Percentiles rank a stretch among this genome's conserved stretches.
phyloP scores from a whole-genome alignment of 495 filamentous ascomycete genomes.

The Aspergillus indologenus region DNA sequence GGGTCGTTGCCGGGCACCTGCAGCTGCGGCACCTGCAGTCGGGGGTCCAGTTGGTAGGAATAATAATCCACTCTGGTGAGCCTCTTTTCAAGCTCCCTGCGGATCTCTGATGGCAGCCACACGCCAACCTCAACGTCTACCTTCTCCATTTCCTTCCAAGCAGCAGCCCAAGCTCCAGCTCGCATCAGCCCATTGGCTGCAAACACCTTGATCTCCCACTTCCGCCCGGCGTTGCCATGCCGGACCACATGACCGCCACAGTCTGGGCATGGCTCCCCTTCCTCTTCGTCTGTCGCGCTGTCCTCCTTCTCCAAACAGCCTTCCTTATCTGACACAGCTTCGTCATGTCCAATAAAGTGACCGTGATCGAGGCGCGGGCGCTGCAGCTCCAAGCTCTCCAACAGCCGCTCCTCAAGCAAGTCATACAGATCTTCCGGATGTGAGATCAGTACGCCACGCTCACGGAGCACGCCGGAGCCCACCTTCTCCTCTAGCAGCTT shows the following conservation, averaged over 20 bases:
- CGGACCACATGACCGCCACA: slow-evolving; percentile 55
- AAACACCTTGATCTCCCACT: slow-evolving; percentile 85
- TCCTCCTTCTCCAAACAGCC: slow-evolving; percentile 29
- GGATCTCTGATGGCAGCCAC: slow-evolving; percentile 56
- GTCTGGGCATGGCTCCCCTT: slow-evolving; percentile 56
- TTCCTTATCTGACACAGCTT: slow-evolving; percentile 37
- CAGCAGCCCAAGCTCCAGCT: slow-evolving; percentile 86
- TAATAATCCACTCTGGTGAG: slow-evolving; percentile 25
- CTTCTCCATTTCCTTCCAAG: slow-evolving; percentile 96
- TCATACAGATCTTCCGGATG: slow-evolving; percentile 92
- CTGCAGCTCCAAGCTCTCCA: slow-evolving; percentile 81
- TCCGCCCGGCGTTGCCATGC: slow-evolving; percentile 45
- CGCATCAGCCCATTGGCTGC: slow-evolving; percentile 92
- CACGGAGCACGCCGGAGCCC: slow-evolving; percentile 65
- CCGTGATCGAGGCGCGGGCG: slow-evolving; percentile 73
- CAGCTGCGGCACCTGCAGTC: slow-evolving; percentile 17
- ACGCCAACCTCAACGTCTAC: slow-evolving; percentile 90
- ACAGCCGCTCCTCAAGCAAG: slow-evolving; percentile 83
- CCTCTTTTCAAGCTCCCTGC: slow-evolving; percentile 44
- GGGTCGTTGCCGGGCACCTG: slow-evolving; percentile 14
- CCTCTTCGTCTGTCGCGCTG: slow-evolving; percentile 34
- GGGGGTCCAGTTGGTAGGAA: slow-evolving; percentile 7
- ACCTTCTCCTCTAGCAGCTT: slow-evolving; percentile 71
- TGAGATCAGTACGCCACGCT: slow-evolving; percentile 80
- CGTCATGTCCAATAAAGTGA: slow-evolving; percentile 54